Base-by-base conservation (phyloP, 164 flowering plant species). In the Chimonanthus salicifolius region DNA sequence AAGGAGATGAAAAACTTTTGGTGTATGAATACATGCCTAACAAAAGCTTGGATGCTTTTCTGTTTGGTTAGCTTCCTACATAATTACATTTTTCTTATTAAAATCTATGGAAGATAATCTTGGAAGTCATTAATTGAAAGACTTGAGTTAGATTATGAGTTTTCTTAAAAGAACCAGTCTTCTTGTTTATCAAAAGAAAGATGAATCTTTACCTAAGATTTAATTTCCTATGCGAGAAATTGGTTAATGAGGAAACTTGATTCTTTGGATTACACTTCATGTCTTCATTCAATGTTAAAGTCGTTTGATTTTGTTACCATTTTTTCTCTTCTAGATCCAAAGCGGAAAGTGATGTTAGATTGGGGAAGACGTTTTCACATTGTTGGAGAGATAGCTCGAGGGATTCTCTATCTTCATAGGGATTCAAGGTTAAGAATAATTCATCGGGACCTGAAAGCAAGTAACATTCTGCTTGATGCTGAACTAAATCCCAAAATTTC, bases 361-460 rank as follows among this genome's bases (percentile, higher is more conserved):
- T 84, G 87, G 87, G 20, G 20, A 20, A 80, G 4, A 10, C 69
- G 87, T n/a, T 51, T 47, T 63, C 77, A 79, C 18, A 79, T 84
- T 62, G 79, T 84, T 9, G 62, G 6, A 45, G 85, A 81, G 2
- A 69, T 77, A 64, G 76, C 78, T 7, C 68, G 72, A 47, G 88
- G 88, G 21, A 72, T 83, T 6, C 81, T 79, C 10, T 83, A 85
- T 77, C 83, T 85, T 60, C 86, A 85, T 50, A 80, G 79, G 49
- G 84, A 85, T 33, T 83, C 86, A 6, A 71, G 80, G 43, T 71
- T 80, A 4, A 75, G 49, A n/a, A 76, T 85, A 62, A 79, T 85
- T n/a, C 83, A 85, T 47, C 80, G 84, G 5, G 87, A 84, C 75
- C 72, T 84, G 5, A 83, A 83, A 73, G 75, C 87, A 0, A 70